Conservation (phyloP, 345 rosid genomes). For the Salix brachista region DNA sequence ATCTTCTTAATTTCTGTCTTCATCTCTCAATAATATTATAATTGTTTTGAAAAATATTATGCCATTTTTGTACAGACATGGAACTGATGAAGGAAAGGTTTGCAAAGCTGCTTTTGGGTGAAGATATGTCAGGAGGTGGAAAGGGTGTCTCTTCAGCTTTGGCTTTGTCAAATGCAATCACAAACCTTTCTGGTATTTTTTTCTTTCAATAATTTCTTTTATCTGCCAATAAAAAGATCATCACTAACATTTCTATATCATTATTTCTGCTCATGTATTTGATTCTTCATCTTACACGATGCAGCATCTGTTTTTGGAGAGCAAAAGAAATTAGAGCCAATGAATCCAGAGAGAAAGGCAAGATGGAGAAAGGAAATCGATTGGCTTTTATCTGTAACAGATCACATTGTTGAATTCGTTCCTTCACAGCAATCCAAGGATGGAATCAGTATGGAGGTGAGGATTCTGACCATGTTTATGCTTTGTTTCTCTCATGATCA, state of each 20-base stretch:
- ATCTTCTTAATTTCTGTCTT: no score
- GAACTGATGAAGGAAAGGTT: slow-evolving; percentile 68
- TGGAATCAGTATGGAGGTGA: slow-evolving; percentile 77
- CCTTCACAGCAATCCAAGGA: slow-evolving; percentile 73
- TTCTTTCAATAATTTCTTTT: not conserved
- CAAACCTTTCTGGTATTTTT: slow-evolving; percentile 59
- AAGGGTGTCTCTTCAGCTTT: slow-evolving; percentile 70
- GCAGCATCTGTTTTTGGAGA: slow-evolving; percentile 89
- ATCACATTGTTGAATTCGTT: slow-evolving; percentile 76
- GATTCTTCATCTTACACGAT: not conserved
- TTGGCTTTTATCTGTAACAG: slow-evolving; percentile 81
- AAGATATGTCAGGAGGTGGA: slow-evolving; percentile 83
- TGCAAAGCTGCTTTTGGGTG: slow-evolving; percentile 62
- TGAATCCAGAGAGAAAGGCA: slow-evolving; percentile 64
- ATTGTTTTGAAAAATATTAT: no score
- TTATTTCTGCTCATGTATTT: no score
- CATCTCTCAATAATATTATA: no score
- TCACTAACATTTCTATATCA: no score
- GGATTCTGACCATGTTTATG: not conserved
- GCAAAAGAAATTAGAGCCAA: slow-evolving; percentile 64
- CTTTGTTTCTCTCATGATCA: not conserved
- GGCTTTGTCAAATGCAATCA: slow-evolving; percentile 70
- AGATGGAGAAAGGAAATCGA: slow-evolving; percentile 88
- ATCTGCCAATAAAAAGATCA: not conserved
- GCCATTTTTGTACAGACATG: slow-evolving; percentile 30